Conservation (phyloP, 345 rosid genomes). For the Brassica nigra region DNA sequence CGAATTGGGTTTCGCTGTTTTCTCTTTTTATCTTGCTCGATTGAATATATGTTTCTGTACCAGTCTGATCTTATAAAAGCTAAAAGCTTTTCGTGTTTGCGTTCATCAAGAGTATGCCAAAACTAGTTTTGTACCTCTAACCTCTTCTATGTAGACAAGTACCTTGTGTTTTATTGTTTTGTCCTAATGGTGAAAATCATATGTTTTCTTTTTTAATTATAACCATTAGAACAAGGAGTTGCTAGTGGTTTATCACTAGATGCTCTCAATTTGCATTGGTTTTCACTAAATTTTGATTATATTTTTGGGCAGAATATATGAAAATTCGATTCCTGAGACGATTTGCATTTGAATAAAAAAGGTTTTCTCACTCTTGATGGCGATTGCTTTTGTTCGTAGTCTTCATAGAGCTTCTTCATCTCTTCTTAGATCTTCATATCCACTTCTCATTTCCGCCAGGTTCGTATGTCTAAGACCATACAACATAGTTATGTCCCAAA, state of each 20-base stretch:
- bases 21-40: not conserved
- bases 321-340: not conserved
- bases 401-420: conserved; percentile 43
- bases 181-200: too few relatives aligned
- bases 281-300: not conserved
- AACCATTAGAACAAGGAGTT: not conserved
- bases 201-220: too few relatives aligned
- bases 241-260: too few relatives aligned
- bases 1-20: not conserved
- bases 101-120: too few relatives aligned
- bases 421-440: conserved; percentile 31
- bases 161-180: not conserved
- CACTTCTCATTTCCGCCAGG: conserved; percentile 41
- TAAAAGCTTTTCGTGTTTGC: too few relatives aligned
- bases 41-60: not conserved
- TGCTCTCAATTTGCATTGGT: not conserved
- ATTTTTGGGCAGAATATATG: not conserved
- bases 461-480: conserved; percentile 7
- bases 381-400: conserved; percentile 37
- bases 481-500: not conserved
- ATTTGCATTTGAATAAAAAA: not conserved
- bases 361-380: conserved; percentile 29
- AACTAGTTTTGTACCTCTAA: not conserved
- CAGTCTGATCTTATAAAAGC: not conserved
- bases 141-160: not conserved